phyloP scores from a whole-genome alignment of 225 moss, liverwort and hornwort genomes.

The Sphagnum contortum region DNA sequence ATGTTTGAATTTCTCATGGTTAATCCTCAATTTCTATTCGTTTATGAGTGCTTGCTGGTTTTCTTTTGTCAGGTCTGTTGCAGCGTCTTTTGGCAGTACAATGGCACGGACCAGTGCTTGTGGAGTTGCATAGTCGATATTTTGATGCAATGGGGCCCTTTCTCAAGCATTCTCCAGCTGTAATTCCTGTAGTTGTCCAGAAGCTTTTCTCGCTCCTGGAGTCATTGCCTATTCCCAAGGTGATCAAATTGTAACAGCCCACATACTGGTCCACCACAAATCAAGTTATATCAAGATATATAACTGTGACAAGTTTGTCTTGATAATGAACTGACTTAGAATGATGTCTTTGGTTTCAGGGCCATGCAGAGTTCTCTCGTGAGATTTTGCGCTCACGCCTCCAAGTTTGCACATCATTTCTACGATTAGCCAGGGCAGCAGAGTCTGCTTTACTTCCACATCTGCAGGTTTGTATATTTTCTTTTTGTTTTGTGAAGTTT shows the following conservation, averaged over 20 bases:
- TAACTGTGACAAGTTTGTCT: too few relatives aligned
- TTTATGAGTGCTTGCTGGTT: too few relatives aligned
- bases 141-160: constrained; percentile 90
- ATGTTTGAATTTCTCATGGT: too few relatives aligned
- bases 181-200: constrained; percentile 62
- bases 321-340: too few relatives aligned
- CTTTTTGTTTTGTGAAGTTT: background rate
- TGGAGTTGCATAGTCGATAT: constrained; percentile 82
- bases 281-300: too few relatives aligned
- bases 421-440: constrained; percentile 80
- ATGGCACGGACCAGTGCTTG: constrained; percentile 63
- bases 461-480: constrained; percentile 43
- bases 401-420: constrained; percentile 92
- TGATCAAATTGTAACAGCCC: constrained; percentile 12
- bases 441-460: constrained; percentile 78
- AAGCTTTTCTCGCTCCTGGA: constrained; percentile 74
- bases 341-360: constrained; percentile 5
- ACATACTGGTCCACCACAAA: too few relatives aligned
- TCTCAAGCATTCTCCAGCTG: constrained; percentile 60
- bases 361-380: constrained; percentile 40
- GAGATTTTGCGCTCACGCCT: constrained; percentile 74
- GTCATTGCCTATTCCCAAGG: constrained; percentile 54
- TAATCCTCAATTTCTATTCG: too few relatives aligned
- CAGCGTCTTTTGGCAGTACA: constrained; percentile 55
- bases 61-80: constrained; percentile 41